These are phyloP conservation scores for Fusarium sp. DNA, from an alignment of 2,329 filamentous ascomycete species.

Conservation along the genomic window DNA sequence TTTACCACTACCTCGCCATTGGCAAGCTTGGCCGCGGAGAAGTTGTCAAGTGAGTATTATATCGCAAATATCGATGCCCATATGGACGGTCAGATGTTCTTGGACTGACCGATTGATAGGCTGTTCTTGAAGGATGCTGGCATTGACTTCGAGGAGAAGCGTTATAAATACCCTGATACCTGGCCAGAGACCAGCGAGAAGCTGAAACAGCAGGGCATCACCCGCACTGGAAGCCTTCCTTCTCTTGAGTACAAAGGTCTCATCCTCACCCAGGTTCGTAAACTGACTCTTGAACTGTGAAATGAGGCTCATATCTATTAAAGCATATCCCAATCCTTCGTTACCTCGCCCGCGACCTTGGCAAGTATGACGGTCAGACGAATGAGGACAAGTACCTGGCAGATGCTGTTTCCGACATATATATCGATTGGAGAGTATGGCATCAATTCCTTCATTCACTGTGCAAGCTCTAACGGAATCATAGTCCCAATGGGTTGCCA, in stretches of 20 bases:
- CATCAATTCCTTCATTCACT: accelerated
- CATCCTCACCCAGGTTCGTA: conserved; percentile 36
- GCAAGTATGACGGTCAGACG: conserved; percentile 24
- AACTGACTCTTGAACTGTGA: accelerated
- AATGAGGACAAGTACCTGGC: conserved; percentile 18
- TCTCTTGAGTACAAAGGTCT: conserved; percentile 49
- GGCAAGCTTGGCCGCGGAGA: conserved; percentile 44
- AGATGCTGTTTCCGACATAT: conserved; percentile 17
- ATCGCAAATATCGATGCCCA: accelerated
- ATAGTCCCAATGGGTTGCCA: conserved; percentile 10
- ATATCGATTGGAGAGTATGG: conserved; percentile 23
- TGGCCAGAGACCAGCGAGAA: conserved; percentile 36
- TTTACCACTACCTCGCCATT: conserved; percentile 42
- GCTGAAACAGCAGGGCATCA: conserved; percentile 41
- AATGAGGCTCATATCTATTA: accelerated
- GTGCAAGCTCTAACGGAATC: accelerated
- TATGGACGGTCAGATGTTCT: accelerated
- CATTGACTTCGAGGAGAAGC: conserved; percentile 25
- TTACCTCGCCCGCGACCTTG: conserved; percentile 16
- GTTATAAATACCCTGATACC: conserved; percentile 25
- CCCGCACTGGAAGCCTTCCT: conserved; percentile 48
- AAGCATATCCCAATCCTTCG: conserved; percentile 23
- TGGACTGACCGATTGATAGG: neutral
- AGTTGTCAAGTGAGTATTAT: conserved; percentile 35
- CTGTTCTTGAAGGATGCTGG: conserved; percentile 34